phyloP scores from a whole-genome alignment of 306 rosid genomes.

The Adenanthera pavonina region DNA sequence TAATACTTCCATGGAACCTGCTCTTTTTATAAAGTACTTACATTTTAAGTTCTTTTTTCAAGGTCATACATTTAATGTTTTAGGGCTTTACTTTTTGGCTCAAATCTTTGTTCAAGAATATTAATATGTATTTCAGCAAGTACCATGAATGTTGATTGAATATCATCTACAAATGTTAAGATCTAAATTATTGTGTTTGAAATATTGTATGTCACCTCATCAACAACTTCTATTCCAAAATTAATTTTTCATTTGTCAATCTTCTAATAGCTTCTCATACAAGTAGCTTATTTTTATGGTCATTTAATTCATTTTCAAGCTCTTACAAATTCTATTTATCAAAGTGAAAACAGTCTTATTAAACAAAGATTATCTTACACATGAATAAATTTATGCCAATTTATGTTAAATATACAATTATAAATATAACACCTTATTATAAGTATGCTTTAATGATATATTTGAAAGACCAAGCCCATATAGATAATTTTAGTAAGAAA shows the following conservation, averaged over 20 bases:
- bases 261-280: constrained; percentile 70
- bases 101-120: constrained; percentile 52
- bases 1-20: constrained; percentile 35
- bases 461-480: no score
- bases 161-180: constrained; percentile 29
- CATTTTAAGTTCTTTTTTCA: constrained; percentile 54
- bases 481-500: no score
- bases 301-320: constrained; percentile 74
- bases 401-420: no score
- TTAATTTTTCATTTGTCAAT: constrained; percentile 62
- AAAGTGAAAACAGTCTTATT: no score
- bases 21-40: constrained; percentile 1
- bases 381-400: no score
- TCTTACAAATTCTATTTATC: constrained; percentile 53
- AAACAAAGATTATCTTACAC: no score
- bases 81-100: constrained; percentile 62
- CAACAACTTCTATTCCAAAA: constrained; percentile 60
- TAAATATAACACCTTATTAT: no score
- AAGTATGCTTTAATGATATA: no score
- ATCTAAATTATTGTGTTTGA: constrained; percentile 28
- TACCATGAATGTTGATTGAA: constrained; percentile 22
- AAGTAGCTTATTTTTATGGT: constrained; percentile 56
- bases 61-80: constrained; percentile 62
- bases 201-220: constrained; percentile 59
- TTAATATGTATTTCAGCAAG: constrained; percentile 59